Conservation (phyloP, 2,329 filamentous ascomycete species). For the Pseudonectria foliicola region DNA sequence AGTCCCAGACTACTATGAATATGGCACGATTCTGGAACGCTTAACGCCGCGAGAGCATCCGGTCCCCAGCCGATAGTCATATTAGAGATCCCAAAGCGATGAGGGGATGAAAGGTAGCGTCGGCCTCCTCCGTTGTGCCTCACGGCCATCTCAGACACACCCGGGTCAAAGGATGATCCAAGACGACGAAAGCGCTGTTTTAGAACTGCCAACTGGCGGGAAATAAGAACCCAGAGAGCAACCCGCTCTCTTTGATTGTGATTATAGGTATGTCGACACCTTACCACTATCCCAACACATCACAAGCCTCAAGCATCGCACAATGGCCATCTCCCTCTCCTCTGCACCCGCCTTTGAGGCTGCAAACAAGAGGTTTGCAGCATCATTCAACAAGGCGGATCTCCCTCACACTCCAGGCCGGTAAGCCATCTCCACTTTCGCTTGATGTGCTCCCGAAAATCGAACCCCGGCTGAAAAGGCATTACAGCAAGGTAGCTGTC, state of each 20-base stretch:
- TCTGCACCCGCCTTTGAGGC: conserved; percentile 15
- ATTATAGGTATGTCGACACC: background rate
- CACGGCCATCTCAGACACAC: too few relatives aligned
- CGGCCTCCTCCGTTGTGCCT: too few relatives aligned
- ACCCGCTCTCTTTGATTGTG: too few relatives aligned
- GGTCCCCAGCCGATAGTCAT: too few relatives aligned
- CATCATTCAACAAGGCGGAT: conserved; percentile 13
- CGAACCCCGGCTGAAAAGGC: conserved; percentile 7
- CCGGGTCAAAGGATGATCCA: background rate
- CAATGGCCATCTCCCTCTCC: conserved; percentile 3
- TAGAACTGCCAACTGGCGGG: background rate
- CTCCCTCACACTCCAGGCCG: conserved; percentile 17
- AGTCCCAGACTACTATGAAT: too few relatives aligned
- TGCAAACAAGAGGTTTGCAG: conserved; percentile 16
- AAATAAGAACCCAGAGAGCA: background rate
- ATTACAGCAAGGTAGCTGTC: conserved; percentile 25
- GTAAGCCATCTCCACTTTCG: conserved; percentile 7
- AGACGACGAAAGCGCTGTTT: background rate
- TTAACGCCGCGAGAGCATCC: too few relatives aligned
- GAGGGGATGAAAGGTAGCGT: too few relatives aligned
- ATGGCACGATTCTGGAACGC: too few relatives aligned
- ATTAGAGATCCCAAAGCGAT: too few relatives aligned
- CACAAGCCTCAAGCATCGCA: background rate
- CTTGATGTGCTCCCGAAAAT: conserved; percentile 3
- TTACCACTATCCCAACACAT: background rate